Evolutionary conservation across 306 rosid species (phyloP).

Genomic region (Glycine tomentella): DNA sequence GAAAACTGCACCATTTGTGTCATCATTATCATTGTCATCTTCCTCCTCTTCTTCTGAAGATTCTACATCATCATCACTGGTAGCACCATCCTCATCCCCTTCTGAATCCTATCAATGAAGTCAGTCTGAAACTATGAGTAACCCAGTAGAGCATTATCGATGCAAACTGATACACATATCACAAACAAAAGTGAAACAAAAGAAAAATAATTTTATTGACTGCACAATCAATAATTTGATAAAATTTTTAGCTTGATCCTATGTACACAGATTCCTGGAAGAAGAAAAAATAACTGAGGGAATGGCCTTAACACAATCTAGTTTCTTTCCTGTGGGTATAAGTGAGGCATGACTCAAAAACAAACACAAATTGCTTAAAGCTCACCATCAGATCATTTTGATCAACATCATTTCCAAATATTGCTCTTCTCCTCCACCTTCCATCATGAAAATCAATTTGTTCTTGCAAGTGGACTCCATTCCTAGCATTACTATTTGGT

Average conservation of each 20-base stretch:
- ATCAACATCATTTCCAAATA: constrained; percentile 67
- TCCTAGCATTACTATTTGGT: constrained; percentile 41
- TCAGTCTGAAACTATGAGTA: constrained; percentile 38
- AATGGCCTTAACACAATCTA: constrained; percentile 25
- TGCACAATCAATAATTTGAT: background rate
- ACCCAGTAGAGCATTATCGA: background rate
- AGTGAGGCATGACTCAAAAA: background rate
- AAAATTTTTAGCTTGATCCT: background rate
- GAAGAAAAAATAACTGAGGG: background rate
- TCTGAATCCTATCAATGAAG: constrained; percentile 66
- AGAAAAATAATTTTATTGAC: background rate
- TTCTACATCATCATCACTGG: constrained; percentile 56
- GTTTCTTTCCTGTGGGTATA: background rate
- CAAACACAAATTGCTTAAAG: constrained; percentile 26
- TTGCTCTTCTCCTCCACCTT: constrained; percentile 75
- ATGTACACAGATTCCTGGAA: constrained; percentile 2
- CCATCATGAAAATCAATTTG: constrained; percentile 77
- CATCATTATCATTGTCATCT: constrained; percentile 50
- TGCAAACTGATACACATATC: constrained; percentile 34
- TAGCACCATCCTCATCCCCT: constrained; percentile 57
- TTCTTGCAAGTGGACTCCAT: constrained; percentile 61
- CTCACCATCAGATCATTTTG: constrained; percentile 66
- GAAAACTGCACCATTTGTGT: constrained; percentile 57
- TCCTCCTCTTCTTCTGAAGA: constrained; percentile 53
- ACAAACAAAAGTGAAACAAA: constrained; percentile 17